Evolutionary conservation across 768 basidiomycete genomes (phyloP).

Genomic region (Mycena galopus): DNA sequence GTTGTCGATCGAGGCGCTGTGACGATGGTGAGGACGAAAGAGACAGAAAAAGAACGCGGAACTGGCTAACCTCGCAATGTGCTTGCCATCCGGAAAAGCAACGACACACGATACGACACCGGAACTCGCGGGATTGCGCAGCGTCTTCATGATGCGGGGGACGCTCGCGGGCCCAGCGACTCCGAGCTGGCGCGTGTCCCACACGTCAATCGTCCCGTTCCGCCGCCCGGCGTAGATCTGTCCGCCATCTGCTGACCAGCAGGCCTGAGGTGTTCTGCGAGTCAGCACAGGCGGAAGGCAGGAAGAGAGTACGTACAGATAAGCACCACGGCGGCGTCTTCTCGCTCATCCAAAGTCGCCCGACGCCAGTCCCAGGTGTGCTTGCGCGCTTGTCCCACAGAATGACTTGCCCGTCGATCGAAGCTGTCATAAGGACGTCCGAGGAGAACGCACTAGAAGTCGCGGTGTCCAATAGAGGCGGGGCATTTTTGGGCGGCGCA

Average conservation of each 20-base stretch:
- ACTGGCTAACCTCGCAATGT: conserved; percentile 88
- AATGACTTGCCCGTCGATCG: conserved; percentile 92
- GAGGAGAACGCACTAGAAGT: conserved; percentile 77
- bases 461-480: conserved; percentile 75
- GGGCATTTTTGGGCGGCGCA: conserved; percentile 79
- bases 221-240: conserved; percentile 93
- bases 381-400: conserved; percentile 90
- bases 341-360: conserved; percentile 89
- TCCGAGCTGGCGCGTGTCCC: conserved; percentile 91
- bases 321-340: conserved; percentile 97
- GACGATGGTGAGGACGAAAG: conserved; percentile 27
- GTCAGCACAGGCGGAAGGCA: neutral
- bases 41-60: conserved; percentile 21
- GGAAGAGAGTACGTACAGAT: conserved; percentile 69
- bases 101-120: conserved; percentile 94
- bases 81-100: conserved; percentile 91
- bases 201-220: conserved; percentile 92
- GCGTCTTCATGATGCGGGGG: conserved; percentile 84
- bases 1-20: conserved; percentile 92
- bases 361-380: conserved; percentile 76
- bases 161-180: conserved; percentile 68
- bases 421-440: conserved; percentile 89
- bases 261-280: conserved; percentile 71
- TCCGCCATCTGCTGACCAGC: conserved; percentile 91
- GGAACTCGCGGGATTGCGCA: conserved; percentile 89